Conservation (phyloP, 495 filamentous ascomycete species). For the Cryomyces antarcticus region DNA sequence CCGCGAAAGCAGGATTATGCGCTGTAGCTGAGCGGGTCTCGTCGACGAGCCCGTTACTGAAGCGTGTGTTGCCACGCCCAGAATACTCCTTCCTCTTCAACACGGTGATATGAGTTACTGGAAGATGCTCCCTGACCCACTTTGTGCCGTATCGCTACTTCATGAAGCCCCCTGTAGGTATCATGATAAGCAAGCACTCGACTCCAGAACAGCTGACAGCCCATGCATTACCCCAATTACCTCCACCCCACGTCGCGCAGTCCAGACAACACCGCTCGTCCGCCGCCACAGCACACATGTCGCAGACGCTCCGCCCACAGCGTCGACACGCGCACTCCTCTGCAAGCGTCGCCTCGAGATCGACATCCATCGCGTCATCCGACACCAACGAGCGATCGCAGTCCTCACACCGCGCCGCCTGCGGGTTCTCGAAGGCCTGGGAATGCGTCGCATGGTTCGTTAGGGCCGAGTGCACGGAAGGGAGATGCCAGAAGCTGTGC, state of each 20-base stretch:
- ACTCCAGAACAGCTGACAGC: too few species aligned
- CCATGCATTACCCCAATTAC: too few species aligned
- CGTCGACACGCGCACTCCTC: background rate
- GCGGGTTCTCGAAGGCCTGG: background rate
- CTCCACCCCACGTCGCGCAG: slow-evolving; percentile 2
- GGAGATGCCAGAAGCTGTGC: slow-evolving; percentile 19
- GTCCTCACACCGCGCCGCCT: slow-evolving; percentile 13
- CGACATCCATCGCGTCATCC: slow-evolving; percentile 11
- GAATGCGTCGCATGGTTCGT: background rate
- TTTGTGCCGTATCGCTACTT: too few species aligned
- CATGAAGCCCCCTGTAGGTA: too few species aligned
- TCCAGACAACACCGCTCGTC: slow-evolving; percentile 5
- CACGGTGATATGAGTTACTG: too few species aligned
- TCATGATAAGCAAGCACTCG: too few species aligned
- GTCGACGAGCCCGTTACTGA: too few species aligned
- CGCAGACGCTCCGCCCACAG: slow-evolving; percentile 7
- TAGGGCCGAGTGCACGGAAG: background rate
- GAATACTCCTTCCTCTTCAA: too few species aligned
- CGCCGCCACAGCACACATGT: slow-evolving; percentile 5
- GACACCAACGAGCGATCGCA: slow-evolving; percentile 12
- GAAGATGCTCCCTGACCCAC: too few species aligned
- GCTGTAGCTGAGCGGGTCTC: too few species aligned
- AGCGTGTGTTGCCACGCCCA: too few species aligned
- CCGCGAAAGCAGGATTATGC: too few species aligned
- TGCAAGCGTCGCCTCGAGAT: background rate